A percentile compares a stretch with the other conserved stretches of the same genome.
These are phyloP conservation scores for Hordeum pubiflorum DNA, from an alignment of 202 grass and related monocot species.

Conservation along the genomic window DNA sequence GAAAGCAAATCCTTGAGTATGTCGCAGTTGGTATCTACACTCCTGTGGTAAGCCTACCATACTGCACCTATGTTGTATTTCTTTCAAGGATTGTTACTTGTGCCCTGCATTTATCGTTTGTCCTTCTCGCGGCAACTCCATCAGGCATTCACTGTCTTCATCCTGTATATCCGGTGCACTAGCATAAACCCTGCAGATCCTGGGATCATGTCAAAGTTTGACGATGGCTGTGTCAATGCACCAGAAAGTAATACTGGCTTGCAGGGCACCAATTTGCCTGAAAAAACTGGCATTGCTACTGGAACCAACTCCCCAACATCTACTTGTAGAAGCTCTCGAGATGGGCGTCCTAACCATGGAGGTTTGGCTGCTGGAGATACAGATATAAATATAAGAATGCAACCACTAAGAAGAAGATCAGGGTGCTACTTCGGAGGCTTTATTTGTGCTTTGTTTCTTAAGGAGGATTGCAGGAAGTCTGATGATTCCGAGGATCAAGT, in stretches of 20 bases:
- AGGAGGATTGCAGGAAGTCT: slow-evolving; percentile 73
- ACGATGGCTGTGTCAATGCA: slow-evolving; percentile 60
- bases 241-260: slow-evolving; percentile 38
- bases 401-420: slow-evolving; percentile 45
- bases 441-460: slow-evolving; percentile 80
- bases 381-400: neutral
- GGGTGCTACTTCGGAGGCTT: slow-evolving; percentile 53
- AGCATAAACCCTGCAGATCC: slow-evolving; percentile 98
- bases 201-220: slow-evolving; percentile 93
- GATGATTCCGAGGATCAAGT: slow-evolving; percentile 66
- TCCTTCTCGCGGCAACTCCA: slow-evolving; percentile 4
- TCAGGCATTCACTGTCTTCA: slow-evolving; percentile 90
- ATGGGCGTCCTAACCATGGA: slow-evolving; percentile 40
- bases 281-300: slow-evolving; percentile 42
- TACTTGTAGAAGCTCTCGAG: slow-evolving; percentile 65
- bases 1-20: slow-evolving; percentile 64
- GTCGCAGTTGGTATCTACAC: slow-evolving; percentile 61
- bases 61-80: neutral
- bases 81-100: slow-evolving; percentile 2
- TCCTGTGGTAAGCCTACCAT: slow-evolving; percentile 60
- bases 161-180: slow-evolving; percentile 92
- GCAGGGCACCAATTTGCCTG: slow-evolving; percentile 30
- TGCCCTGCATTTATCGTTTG: slow-evolving; percentile 8
- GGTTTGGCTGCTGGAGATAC: slow-evolving; percentile 40
- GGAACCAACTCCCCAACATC: slow-evolving; percentile 53